Evolutionary conservation across 2,329 filamentous ascomycete species (phyloP).

Genomic region (Trichoderma atrobrunneum): DNA sequence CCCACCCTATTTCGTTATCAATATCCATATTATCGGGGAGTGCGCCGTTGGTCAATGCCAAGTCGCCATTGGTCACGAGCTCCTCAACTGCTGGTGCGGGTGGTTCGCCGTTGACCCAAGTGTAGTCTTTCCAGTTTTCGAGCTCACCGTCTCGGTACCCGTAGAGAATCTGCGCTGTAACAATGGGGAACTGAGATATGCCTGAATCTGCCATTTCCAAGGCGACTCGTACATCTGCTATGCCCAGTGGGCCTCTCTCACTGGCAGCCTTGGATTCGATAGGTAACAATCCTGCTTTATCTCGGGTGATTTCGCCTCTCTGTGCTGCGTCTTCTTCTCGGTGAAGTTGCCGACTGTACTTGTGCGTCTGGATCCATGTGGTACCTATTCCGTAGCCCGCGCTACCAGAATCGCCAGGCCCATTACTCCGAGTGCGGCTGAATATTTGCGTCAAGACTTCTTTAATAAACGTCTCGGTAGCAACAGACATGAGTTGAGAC

Average conservation of each 20-base stretch:
- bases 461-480: slow-evolving; percentile 66
- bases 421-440: slow-evolving; percentile 62
- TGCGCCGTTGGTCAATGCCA: slow-evolving; percentile 45
- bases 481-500: slow-evolving; percentile 61
- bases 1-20: slow-evolving; percentile 60
- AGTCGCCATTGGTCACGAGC: slow-evolving; percentile 37
- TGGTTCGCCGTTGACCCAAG: slow-evolving; percentile 45
- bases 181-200: slow-evolving; percentile 72
- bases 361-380: slow-evolving; percentile 73
- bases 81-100: slow-evolving; percentile 28
- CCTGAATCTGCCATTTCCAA: slow-evolving; percentile 73
- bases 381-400: slow-evolving; percentile 64
- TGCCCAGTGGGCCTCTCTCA: slow-evolving; percentile 67
- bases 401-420: slow-evolving; percentile 58
- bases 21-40: slow-evolving; percentile 58
- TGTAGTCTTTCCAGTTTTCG: slow-evolving; percentile 63
- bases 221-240: slow-evolving; percentile 75
- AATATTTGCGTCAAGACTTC: slow-evolving; percentile 63
- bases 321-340: slow-evolving; percentile 71
- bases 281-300: slow-evolving; percentile 75
- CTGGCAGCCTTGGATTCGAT: slow-evolving; percentile 75
- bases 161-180: slow-evolving; percentile 67
- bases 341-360: slow-evolving; percentile 71
- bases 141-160: slow-evolving; percentile 74
- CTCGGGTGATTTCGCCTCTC: slow-evolving; percentile 70